phyloP scores from a whole-genome alignment of 805 yeast species.

The Barnettozyma salicaria region DNA sequence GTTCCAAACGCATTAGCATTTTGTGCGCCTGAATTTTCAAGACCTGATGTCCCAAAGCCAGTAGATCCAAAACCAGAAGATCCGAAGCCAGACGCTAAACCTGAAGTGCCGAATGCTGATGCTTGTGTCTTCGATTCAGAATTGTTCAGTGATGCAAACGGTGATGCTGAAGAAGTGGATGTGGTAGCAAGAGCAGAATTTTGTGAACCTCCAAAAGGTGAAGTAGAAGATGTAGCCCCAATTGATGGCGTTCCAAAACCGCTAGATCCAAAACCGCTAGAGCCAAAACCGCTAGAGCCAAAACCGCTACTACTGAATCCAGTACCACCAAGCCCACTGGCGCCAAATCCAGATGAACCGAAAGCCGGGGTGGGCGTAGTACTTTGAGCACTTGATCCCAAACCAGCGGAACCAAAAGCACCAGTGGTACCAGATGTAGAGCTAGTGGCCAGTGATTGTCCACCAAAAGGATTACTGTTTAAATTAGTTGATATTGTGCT shows the following conservation, averaged over 20 bases:
- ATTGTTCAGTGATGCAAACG: no score
- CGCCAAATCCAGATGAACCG: conserved; percentile 17
- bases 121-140: no score
- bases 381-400: conserved; percentile 15
- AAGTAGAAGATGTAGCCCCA: no score
- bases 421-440: conserved; percentile 12
- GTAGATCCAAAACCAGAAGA: conserved; percentile 9
- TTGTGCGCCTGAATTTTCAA: conserved; percentile 5
- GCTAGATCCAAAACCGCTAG: no score
- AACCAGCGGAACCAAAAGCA: conserved; percentile 15
- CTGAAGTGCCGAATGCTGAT: no score
- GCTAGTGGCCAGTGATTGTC: conserved; percentile 5
- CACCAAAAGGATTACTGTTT: conserved; percentile 17
- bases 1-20: conserved; percentile 13
- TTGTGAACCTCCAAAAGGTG: conserved; percentile 2
- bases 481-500: conserved; percentile 5
- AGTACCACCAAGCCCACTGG: background rate
- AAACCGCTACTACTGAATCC: conserved; percentile 1
- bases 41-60: conserved; percentile 8
- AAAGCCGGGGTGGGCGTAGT: conserved; percentile 7
- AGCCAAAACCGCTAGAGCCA: background rate
- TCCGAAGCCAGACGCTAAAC: no score
- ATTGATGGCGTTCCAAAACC: no score
- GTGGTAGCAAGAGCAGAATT: no score
- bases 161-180: conserved; percentile 1